Evolutionary conservation across 768 basidiomycete species (phyloP), one percentile per base, ranked within the genome.

Genomic region (Phanerochaete sordida): DNA sequence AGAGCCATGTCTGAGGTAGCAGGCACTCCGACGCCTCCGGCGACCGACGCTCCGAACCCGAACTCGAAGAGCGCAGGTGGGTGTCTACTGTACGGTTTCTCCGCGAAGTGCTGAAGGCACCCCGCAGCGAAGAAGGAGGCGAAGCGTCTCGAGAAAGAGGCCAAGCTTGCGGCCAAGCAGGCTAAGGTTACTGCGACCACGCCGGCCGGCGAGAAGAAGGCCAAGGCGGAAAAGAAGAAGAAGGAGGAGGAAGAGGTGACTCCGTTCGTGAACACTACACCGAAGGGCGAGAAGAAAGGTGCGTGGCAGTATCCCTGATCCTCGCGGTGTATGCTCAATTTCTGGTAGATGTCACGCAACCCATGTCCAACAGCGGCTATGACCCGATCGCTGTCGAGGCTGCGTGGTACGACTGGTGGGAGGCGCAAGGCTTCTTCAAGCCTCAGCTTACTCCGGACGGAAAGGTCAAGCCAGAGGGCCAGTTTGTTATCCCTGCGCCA

Each of bases 381-480:
- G 95, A 98, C 72, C 96, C 97, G 8, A 88, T 91, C 64, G 91
- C 91, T 33, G 90, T 98, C 60, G 96, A 98, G 70, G 81, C 95
- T 0, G 88, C 93, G 1, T 98, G 97, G 93, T 98, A 98, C 67
- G 93, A 96, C 67, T 98, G 97, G 97, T 98, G 96, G 96, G 79
- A 85, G 37, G 82, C 85, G 2, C 82, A 94, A 68, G 95, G 93
- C 3, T 96, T 88, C 79, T 97, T 96, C 84, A 84, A 86, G 65
- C 94, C 96, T 2, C 81, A 83, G 60, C 74, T 83, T 16, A 79
- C 79, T 0, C 68, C 79, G 0, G 80, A 88, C 54, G 87, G 86
- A 12, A 76, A 82, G 16, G 73, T 78, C 52, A 84, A 85, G 53
- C 77, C 81, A 1, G 84, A 89, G 39, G 90, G 87, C 27, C 69